These are phyloP conservation scores for Lepidium didymum DNA, from an alignment of 345 rosid genomes.

Conservation along the genomic window DNA sequence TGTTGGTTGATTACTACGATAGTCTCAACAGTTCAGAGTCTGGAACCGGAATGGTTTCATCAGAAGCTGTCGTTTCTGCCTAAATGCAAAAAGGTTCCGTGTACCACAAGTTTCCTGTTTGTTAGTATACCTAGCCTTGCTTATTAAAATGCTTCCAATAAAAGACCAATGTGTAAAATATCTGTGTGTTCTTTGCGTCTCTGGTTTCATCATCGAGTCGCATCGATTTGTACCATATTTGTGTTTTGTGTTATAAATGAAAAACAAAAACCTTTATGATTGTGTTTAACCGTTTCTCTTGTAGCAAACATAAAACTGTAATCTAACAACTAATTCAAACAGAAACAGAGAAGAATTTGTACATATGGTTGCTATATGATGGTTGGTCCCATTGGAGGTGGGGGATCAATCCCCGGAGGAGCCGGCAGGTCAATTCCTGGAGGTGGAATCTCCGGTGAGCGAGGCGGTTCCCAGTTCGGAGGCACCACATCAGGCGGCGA, in stretches of 20 bases:
- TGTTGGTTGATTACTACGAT: constrained; percentile 81
- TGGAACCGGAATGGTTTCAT: constrained; percentile 42
- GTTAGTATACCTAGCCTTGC: neutral
- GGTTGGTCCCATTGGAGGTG: constrained; percentile 16
- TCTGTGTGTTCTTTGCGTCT: constrained; percentile 1
- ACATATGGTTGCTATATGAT: neutral
- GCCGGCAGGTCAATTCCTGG: neutral
- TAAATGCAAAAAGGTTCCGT: constrained; percentile 12
- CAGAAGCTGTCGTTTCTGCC: constrained; percentile 53
- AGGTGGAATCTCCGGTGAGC: constrained; percentile 6
- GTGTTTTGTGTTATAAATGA: neutral
- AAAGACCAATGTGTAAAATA: constrained; percentile 10
- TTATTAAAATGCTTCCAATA: neutral
- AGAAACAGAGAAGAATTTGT: neutral
- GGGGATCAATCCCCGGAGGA: neutral
- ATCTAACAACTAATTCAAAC: neutral
- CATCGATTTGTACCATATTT: constrained; percentile 15
- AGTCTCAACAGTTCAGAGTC: constrained; percentile 35
- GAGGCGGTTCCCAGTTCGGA: constrained; percentile 23
- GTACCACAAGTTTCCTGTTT: neutral
- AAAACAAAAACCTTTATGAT: constrained; percentile 3
- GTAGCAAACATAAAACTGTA: neutral
- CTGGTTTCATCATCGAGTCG: neutral
- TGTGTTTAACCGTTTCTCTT: neutral
- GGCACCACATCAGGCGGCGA: constrained; percentile 17